Evolutionary conservation across 176 grass and related monocot species (phyloP).

Genomic region (Pharus latifolius): DNA sequence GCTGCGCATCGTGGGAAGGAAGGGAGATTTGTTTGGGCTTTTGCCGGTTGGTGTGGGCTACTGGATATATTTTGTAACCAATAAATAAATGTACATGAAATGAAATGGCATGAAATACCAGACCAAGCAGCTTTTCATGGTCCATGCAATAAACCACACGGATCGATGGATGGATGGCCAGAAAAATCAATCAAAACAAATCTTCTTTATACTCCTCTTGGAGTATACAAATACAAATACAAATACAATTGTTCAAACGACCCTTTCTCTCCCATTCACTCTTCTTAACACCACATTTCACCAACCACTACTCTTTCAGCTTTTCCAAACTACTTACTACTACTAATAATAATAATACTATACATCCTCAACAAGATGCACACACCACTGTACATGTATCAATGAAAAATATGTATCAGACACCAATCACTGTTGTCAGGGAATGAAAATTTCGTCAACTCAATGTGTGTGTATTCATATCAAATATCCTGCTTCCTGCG

Average conservation of each 20-base stretch:
- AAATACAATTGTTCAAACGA: slow-evolving; percentile 2
- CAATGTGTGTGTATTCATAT: slow-evolving; percentile 8
- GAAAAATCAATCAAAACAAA: neutral
- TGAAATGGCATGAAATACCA: too few relatives aligned
- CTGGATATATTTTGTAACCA: too few relatives aligned
- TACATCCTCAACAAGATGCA: slow-evolving; percentile 32
- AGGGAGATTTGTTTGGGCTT: too few relatives aligned
- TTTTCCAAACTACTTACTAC: slow-evolving; percentile 1
- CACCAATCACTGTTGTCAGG: neutral
- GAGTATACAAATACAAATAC: too few relatives aligned
- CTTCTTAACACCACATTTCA: neutral
- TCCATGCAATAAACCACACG: neutral
- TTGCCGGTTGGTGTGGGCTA: too few relatives aligned
- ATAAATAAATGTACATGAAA: too few relatives aligned
- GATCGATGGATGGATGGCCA: too few relatives aligned
- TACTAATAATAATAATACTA: too few relatives aligned
- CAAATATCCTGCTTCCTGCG: neutral
- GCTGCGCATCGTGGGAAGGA: too few relatives aligned
- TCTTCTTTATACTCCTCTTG: slow-evolving; percentile 7
- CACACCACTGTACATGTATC: slow-evolving; percentile 41
- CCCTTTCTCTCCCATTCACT: neutral
- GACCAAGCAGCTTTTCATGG: too few relatives aligned
- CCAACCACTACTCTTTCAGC: neutral
- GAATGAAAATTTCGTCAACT: slow-evolving; percentile 17
- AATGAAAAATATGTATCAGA: slow-evolving; percentile 21